These are phyloP conservation scores for Trichoderma sp. DNA, from an alignment of 2,329 filamentous ascomycete genomes.

Conservation along the genomic window DNA sequence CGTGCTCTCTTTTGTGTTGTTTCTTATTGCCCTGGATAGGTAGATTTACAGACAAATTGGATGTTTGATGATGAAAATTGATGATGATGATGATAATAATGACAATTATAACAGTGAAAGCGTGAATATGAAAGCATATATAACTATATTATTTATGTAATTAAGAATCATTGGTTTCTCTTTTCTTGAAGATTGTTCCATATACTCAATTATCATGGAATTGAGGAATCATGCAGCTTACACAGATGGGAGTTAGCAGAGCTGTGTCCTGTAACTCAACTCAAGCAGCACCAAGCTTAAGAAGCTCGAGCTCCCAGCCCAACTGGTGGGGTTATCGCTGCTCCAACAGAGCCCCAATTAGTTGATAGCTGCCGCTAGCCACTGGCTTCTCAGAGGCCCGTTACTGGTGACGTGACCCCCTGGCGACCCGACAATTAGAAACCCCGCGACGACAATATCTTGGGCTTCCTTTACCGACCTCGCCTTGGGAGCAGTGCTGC, in stretches of 20 bases:
- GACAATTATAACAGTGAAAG: neutral
- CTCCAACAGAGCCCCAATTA: neutral
- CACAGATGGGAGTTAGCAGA: neutral
- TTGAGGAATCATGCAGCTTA: neutral
- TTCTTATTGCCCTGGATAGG: neutral
- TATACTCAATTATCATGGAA: neutral
- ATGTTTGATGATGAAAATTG: neutral
- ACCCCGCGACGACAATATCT: conserved; percentile 12
- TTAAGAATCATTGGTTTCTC: neutral
- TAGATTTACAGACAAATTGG: conserved; percentile 9
- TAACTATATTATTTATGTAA: neutral
- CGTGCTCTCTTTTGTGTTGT: neutral
- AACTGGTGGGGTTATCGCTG: neutral
- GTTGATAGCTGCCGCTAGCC: neutral
- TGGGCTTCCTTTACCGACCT: conserved; percentile 6
- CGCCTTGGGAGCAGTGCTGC: neutral
- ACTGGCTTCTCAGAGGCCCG: neutral
- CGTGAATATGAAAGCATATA: neutral
- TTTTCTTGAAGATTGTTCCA: neutral
- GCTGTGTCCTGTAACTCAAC: no score
- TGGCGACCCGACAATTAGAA: conserved; percentile 8
- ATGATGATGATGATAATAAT: neutral
- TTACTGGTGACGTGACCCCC: conserved; percentile 17
- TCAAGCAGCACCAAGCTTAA: neutral
- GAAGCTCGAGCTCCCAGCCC: neutral